A percentile compares a stretch with the other conserved stretches of the same genome.
Conservation (phyloP, 305 asterid genomes). For the Fraxinus paxiana region DNA sequence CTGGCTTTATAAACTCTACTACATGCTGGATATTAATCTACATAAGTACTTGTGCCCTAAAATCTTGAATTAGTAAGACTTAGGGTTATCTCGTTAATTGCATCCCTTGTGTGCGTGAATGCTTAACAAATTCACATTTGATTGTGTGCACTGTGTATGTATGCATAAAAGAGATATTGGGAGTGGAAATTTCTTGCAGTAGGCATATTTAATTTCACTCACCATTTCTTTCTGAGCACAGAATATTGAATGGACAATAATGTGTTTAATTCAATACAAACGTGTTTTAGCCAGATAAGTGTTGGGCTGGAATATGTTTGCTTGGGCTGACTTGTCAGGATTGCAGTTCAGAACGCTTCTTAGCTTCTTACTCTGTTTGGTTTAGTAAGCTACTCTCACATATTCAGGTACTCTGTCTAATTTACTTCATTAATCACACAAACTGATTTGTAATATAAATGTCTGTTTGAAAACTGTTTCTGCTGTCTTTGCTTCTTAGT, state of each 20-base stretch:
- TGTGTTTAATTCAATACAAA: constrained; percentile 20
- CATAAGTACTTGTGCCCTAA: background rate
- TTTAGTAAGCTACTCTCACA: constrained; percentile 46
- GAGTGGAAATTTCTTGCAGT: background rate
- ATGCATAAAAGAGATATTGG: background rate
- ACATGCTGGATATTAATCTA: background rate
- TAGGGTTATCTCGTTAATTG: background rate
- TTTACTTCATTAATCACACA: background rate
- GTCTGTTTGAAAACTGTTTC: constrained; percentile 9
- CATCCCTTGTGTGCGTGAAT: background rate
- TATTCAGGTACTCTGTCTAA: constrained; percentile 56
- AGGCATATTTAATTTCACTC: background rate
- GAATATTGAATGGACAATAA: background rate
- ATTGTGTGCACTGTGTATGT: background rate
- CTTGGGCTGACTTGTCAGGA: constrained; percentile 84
- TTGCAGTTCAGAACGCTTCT: constrained; percentile 72
- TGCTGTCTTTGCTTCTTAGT: constrained; percentile 23
- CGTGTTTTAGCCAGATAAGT: constrained; percentile 69
- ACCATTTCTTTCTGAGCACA: background rate
- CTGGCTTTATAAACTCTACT: background rate
- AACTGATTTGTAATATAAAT: background rate
- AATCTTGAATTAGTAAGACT: background rate
- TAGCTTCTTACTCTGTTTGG: constrained; percentile 67
- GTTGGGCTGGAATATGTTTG: constrained; percentile 86
- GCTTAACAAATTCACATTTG: background rate